Evolutionary conservation across 768 basidiomycete genomes (phyloP).

Genomic region (Pisolithus marmoratus): DNA sequence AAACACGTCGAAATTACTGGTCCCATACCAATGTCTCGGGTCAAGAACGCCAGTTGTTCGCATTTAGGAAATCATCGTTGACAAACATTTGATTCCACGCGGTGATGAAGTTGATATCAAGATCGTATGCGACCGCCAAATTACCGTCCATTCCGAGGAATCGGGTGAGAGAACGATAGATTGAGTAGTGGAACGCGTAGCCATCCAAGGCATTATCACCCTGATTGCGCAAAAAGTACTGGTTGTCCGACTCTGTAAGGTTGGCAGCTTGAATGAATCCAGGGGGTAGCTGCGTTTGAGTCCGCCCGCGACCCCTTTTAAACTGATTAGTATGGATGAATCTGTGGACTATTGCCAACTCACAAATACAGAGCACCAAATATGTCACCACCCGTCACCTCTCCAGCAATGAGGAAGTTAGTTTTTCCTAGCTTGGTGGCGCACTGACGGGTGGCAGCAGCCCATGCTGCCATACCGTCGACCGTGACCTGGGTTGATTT

Average conservation of each 20-base stretch:
- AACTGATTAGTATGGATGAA: background rate
- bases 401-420: slow-evolving; percentile 89
- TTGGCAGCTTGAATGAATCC: slow-evolving; percentile 68
- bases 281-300: slow-evolving; percentile 60
- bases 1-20: slow-evolving; percentile 94
- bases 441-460: slow-evolving; percentile 66
- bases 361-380: slow-evolving; percentile 86
- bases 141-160: slow-evolving; percentile 97
- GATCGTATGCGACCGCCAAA: slow-evolving; percentile 82
- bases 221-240: slow-evolving; percentile 76
- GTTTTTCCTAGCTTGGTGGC: slow-evolving; percentile 67
- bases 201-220: slow-evolving; percentile 61
- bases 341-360: slow-evolving; percentile 19
- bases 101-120: slow-evolving; percentile 75
- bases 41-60: slow-evolving; percentile 59
- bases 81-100: slow-evolving; percentile 93
- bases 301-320: slow-evolving; percentile 80
- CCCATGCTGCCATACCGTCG: slow-evolving; percentile 73
- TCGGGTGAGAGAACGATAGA: slow-evolving; percentile 79
- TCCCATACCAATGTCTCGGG: slow-evolving; percentile 85
- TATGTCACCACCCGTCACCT: slow-evolving; percentile 90
- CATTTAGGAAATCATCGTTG: slow-evolving; percentile 81
- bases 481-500: slow-evolving; percentile 91
- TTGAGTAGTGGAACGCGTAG: slow-evolving; percentile 91
- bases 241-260: slow-evolving; percentile 49